Evolutionary conservation across 805 yeast genomes (phyloP).

Genomic region (Ogataea naganishii): DNA sequence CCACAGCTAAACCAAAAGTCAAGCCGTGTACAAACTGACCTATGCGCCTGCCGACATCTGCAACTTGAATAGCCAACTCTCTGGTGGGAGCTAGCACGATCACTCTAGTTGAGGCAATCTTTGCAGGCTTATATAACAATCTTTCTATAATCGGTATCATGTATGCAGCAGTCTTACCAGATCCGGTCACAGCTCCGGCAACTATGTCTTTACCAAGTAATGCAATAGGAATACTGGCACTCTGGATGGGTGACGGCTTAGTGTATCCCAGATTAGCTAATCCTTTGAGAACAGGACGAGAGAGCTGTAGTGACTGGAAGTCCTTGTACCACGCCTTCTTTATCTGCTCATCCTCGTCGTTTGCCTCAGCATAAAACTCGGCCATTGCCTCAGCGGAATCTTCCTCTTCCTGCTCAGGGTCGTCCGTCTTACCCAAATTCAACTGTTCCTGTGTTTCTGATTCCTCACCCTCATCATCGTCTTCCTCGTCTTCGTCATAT

Average conservation of each 20-base stretch:
- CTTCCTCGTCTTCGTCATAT: slow-evolving; percentile 17
- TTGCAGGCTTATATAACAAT: slow-evolving; percentile 78
- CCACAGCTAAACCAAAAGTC: slow-evolving; percentile 92
- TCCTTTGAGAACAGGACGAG: slow-evolving; percentile 87
- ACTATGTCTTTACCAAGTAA: slow-evolving; percentile 91
- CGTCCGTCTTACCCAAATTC: too few species aligned
- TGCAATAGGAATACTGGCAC: slow-evolving; percentile 90
- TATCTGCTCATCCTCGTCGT: slow-evolving; percentile 37
- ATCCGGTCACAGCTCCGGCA: slow-evolving; percentile 99
- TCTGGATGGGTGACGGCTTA: slow-evolving; percentile 91
- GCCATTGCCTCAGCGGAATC: slow-evolving; percentile 82
- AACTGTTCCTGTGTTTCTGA: slow-evolving; percentile 25
- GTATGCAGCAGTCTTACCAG: slow-evolving; percentile 98
- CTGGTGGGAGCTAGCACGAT: slow-evolving; percentile 92
- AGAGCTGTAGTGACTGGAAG: slow-evolving; percentile 70
- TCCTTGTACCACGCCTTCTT: slow-evolving; percentile 42
- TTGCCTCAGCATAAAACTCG: slow-evolving; percentile 57
- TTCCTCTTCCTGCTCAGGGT: slow-evolving; percentile 30
- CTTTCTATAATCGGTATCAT: slow-evolving; percentile 95
- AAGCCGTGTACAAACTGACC: slow-evolving; percentile 69
- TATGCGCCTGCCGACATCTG: slow-evolving; percentile 84
- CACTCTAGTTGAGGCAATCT: slow-evolving; percentile 82
- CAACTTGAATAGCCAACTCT: slow-evolving; percentile 94
- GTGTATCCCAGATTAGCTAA: slow-evolving; percentile 71
- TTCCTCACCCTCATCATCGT: slow-evolving; percentile 24